These are phyloP conservation scores for Paraphoma chrysanthemicola DNA, from an alignment of 2,329 filamentous ascomycete genomes.

Conservation along the genomic window DNA sequence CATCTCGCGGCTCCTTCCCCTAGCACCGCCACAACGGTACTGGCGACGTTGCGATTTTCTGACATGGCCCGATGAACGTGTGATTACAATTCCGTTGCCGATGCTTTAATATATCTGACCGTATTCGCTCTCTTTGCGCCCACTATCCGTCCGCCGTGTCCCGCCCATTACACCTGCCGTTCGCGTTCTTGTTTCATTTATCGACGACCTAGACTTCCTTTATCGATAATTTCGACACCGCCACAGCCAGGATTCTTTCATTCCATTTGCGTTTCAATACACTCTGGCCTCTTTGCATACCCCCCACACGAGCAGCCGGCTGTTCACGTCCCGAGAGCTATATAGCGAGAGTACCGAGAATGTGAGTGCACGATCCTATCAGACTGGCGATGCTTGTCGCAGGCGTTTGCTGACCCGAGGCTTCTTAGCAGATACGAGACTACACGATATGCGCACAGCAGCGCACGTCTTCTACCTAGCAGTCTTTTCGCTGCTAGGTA, in stretches of 20 bases:
- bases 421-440: constrained; percentile 19
- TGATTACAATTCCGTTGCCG: constrained; percentile 37
- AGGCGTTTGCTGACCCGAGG: constrained; percentile 45
- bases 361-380: constrained; percentile 25
- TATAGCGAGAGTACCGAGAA: constrained; percentile 23
- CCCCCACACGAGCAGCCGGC: constrained; percentile 31
- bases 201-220: constrained; percentile 23
- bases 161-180: constrained; percentile 13
- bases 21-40: constrained; percentile 29
- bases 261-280: constrained; percentile 34
- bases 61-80: constrained; percentile 39
- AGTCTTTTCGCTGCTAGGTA: constrained; percentile 64
- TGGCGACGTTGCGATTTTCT: constrained; percentile 42
- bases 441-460: constrained; percentile 58
- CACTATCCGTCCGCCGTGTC: constrained; percentile 19
- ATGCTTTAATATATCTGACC: constrained; percentile 22
- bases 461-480: constrained; percentile 67
- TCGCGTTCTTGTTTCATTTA: constrained; percentile 31
- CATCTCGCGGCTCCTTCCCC: constrained; percentile 17
- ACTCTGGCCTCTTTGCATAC: constrained; percentile 48
- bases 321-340: constrained; percentile 24
- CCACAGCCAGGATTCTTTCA: constrained; percentile 28
- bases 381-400: constrained; percentile 26
- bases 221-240: constrained; percentile 22
- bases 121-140: constrained; percentile 19